Base-by-base conservation (phyloP, 257 asterid species). In the Avicennia marina region DNA sequence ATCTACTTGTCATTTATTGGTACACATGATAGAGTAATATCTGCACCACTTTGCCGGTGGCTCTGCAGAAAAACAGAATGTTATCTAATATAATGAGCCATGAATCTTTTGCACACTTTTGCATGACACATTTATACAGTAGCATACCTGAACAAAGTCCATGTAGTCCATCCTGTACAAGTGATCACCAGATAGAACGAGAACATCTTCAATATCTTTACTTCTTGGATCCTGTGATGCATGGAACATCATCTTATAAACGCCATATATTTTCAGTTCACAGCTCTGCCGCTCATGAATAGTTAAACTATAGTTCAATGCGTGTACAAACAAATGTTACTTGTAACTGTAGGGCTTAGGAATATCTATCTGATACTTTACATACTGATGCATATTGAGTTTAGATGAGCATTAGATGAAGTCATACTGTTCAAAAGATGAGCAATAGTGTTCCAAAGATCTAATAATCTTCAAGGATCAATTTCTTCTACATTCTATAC, bases 181-280 rank as follows among this genome's bases (percentile, higher is more conserved):
- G 81, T 91, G 98, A 78, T 91, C 98, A 25, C 98, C 98, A 5
- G 98, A 91, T 56, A 91, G 83, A 76, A 91, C 83, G 69, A 88
- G 90, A 64, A 91, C 95, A 70, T 91, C 95, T 80, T 88, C 98
- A 22, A 91, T 85, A 65, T 91, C 90, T 68, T 77, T 91, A 70
- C 94, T 88, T 85, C 95, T 86, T 59, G 87, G 86, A 80, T 88
- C 98, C 98, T 90, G 59, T 48, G 29, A 38, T 61, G 49, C 60
- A 58, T n/a, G 32, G 26, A 33, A 42, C 29, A 52, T 24, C 32
- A 1, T 47, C 33, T 33, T 16, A 21, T 29, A 7, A 51, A 62
- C 17, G 17, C n/a, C 46, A 22, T 18, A 24, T 26, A 17, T 58
- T 57, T 24, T 17, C 25, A 36, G 4, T 54, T 47, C 56, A 25